Base-by-base conservation (phyloP, 352 stramenopile species). In the Globisporangium radiosum region DNA sequence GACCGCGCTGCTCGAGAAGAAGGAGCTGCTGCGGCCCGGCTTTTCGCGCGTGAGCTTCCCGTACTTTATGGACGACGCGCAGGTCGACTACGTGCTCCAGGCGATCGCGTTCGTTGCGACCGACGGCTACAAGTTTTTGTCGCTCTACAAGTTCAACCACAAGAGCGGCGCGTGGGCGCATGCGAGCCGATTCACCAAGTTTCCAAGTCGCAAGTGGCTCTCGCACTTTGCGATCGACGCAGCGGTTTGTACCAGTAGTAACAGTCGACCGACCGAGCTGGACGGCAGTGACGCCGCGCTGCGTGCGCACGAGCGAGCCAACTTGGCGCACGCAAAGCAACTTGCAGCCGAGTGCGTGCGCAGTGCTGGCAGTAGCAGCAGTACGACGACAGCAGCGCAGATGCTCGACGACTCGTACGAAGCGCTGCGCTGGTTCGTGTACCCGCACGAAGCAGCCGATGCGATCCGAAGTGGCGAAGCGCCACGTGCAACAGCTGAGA, bases 131-230 rank as follows among this genome's bases (percentile, higher is more conserved):
- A 90, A 90, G 36, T 90, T 99, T 37, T 73, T 99, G 44, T 91
- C 90, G 19, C 78, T 96, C 58, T 99, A 99, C 71, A 58, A 69
- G 39, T 98, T 97, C 68, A 96, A 98, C 75, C 84, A 97, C 71
- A 78, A 90, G 14, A 99, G 92, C 8, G 96, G 95, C 11, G 94
- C 97, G 54, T 98, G 90, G 90, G 90, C 88, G 48, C 90, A 98
- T 68, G 71, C 62, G 52, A 83, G 63, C 54, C 70, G 72, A 6
- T 79, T 84, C 54, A 78, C 68, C 40, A 80, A 77, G 59, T 82
- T 82, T 53, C 69, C 73, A 17, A 64, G 74, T 39, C 73, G 73
- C 39, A 82, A 83, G 59, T 81, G 56, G 74, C 86, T 68, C 57
- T 91, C 72, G 38, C 68, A 80, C 50, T 83, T 83, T 50, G 71